Conservation (phyloP, 257 asterid genomes). For the Ilex asprella region DNA sequence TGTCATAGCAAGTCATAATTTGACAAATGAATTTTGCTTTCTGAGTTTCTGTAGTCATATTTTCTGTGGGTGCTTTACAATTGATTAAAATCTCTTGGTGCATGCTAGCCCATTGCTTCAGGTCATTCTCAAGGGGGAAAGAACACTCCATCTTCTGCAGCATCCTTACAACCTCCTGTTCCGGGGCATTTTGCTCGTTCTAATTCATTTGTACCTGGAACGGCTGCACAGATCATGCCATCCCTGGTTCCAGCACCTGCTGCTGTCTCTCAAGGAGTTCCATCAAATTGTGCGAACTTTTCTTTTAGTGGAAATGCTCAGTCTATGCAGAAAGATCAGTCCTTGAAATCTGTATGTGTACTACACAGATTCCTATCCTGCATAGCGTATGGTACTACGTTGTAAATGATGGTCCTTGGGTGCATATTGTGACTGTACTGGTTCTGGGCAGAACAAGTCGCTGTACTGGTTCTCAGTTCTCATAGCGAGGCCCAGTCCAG, state of each 20-base stretch:
- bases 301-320: constrained; percentile 28
- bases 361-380: constrained; percentile 6
- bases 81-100: constrained; percentile 10
- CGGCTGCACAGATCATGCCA: constrained; percentile 26
- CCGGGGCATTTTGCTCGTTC: constrained; percentile 24
- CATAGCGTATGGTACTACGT: background rate
- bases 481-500: no score
- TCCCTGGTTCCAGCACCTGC: constrained; percentile 25
- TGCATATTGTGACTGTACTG: constrained; percentile 4
- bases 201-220: constrained; percentile 27
- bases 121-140: constrained; percentile 16
- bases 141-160: constrained; percentile 20
- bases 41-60: constrained; percentile 2
- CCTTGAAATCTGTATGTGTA: constrained; percentile 29
- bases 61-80: constrained; percentile 3
- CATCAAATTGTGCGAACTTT: constrained; percentile 21
- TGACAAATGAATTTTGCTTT: background rate
- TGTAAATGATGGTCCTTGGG: constrained; percentile 1
- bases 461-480: no score
- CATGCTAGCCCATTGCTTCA: constrained; percentile 25
- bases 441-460: no score
- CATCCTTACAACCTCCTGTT: constrained; percentile 28
- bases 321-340: constrained; percentile 32
- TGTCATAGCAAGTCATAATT: no score
- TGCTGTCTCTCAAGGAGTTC: constrained; percentile 28